Conservation (phyloP, 176 grass and related monocot species). For the Bonia amplexicaulis region DNA sequence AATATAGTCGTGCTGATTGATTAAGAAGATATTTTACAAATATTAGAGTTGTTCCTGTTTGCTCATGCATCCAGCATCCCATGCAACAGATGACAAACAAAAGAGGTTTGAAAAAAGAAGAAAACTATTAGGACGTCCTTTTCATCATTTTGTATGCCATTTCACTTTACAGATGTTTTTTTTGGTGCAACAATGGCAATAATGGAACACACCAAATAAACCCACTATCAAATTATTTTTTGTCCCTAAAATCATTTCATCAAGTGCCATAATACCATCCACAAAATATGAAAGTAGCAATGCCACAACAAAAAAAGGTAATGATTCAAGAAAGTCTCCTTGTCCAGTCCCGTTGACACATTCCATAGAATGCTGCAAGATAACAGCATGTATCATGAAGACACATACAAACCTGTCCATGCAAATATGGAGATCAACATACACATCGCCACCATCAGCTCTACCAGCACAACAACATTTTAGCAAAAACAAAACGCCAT, state of each 20-base stretch:
- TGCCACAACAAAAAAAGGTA: slow-evolving; percentile 11
- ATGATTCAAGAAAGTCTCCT: not conserved
- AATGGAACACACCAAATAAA: not conserved
- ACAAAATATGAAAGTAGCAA: not conserved
- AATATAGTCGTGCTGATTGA: not conserved
- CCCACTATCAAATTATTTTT: not conserved
- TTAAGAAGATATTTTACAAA: not conserved
- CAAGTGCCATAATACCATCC: not conserved
- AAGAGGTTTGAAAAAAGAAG: not conserved
- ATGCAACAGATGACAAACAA: not conserved
- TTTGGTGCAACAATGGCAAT: not conserved
- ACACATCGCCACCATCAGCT: not conserved
- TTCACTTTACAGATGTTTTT: not conserved
- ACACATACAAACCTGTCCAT: not conserved
- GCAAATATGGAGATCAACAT: not conserved
- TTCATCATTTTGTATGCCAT: not conserved
- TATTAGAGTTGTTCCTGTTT: not conserved
- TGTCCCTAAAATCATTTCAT: not conserved
- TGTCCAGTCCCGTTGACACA: not conserved
- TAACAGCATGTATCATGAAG: not conserved
- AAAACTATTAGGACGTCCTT: not conserved
- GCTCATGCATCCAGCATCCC: not conserved
- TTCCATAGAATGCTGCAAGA: not conserved
- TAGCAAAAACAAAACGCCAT: not conserved
- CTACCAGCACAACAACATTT: not conserved